A percentile compares a stretch with the other conserved stretches of the same genome.
These are phyloP conservation scores for Ophiobolus disseminans DNA, from an alignment of 2,329 filamentous ascomycete species.

Conservation along the genomic window DNA sequence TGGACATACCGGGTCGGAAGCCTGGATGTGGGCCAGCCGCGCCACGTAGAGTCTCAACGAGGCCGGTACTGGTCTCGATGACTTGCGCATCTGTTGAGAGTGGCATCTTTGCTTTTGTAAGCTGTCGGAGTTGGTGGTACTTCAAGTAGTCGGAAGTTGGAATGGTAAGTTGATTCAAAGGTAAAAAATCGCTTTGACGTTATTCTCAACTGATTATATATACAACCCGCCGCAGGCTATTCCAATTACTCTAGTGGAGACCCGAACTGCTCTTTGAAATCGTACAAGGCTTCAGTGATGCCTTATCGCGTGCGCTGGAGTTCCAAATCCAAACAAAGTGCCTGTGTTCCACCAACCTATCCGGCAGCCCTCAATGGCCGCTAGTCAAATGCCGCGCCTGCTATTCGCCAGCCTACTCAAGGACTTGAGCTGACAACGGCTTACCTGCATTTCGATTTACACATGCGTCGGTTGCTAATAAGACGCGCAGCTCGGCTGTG, in stretches of 20 bases:
- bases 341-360: background rate
- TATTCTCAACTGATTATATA: slow-evolving; percentile 8
- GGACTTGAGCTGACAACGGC: slow-evolving; percentile 25
- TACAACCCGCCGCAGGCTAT: background rate
- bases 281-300: slow-evolving; percentile 14
- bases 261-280: background rate
- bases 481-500: background rate
- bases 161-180: background rate
- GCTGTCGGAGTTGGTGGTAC: background rate
- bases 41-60: slow-evolving; percentile 34
- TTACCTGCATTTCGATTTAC: slow-evolving; percentile 20
- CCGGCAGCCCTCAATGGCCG: background rate
- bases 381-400: slow-evolving; percentile 17
- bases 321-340: slow-evolving; percentile 8
- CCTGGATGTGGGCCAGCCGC: slow-evolving; percentile 31
- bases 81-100: slow-evolving; percentile 34
- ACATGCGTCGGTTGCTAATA: background rate
- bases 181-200: background rate
- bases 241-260: background rate
- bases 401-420: slow-evolving; percentile 18
- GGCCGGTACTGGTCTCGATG: slow-evolving; percentile 37
- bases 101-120: slow-evolving; percentile 27
- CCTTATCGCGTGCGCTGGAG: slow-evolving; percentile 4
- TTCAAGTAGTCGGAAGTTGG: background rate
- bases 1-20: slow-evolving; percentile 40